Percentiles rank a stretch among this genome's conserved stretches.
Conservation (phyloP, 495 filamentous ascomycete genomes). For the Aspergillus kassunensis region DNA sequence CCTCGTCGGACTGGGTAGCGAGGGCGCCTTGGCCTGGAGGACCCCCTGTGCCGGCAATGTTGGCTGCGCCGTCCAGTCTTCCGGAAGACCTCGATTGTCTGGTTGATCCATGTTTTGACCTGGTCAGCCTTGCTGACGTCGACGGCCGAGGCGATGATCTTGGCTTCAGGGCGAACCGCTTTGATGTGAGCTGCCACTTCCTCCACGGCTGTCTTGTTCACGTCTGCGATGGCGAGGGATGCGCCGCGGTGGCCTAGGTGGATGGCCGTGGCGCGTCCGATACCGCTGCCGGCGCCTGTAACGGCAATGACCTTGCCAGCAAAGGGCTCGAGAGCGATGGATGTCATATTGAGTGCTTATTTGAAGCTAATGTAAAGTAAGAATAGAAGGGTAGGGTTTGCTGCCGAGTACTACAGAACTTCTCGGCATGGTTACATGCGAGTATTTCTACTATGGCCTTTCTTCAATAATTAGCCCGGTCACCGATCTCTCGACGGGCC, state of each 20-base stretch:
- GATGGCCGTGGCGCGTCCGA: neutral
- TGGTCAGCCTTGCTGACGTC: neutral
- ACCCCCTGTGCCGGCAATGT: neutral
- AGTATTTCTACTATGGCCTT: no score
- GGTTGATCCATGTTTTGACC: neutral
- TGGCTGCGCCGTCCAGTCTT: neutral
- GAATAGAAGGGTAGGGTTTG: no score
- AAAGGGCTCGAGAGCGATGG: no score
- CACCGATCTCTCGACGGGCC: no score
- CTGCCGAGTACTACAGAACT: no score
- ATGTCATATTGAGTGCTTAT: no score
- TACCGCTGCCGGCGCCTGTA: neutral
- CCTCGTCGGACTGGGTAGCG: no score
- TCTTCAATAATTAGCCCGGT: no score
- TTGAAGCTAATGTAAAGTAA: no score
- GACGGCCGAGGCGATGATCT: neutral
- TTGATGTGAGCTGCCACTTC: neutral
- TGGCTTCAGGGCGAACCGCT: neutral
- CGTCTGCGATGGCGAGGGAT: neutral
- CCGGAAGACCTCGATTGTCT: neutral
- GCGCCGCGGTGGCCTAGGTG: neutral
- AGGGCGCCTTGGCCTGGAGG: no score
- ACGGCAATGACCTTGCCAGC: neutral
- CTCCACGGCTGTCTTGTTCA: neutral
- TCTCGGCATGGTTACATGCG: no score